Evolutionary conservation across 1,284 basidiomycete genomes (phyloP).

Genomic region (Chalciporus piperatoides): DNA sequence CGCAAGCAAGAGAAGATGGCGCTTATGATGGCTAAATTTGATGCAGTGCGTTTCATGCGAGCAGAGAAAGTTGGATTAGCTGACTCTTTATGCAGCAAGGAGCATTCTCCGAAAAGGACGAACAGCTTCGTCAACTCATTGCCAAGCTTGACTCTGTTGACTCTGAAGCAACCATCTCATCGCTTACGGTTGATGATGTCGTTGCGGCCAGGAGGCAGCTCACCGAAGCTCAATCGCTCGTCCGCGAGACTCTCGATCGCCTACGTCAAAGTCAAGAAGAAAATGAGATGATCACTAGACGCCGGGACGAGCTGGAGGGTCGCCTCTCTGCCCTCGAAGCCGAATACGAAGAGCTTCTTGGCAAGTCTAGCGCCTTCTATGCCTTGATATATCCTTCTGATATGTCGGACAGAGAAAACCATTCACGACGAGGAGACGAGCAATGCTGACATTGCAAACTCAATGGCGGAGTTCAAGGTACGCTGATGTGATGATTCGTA

Average conservation of each 20-base stretch:
- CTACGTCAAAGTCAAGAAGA: constrained; percentile 90
- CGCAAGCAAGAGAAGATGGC: constrained; percentile 99
- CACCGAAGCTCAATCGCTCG: constrained; percentile 80
- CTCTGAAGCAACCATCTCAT: constrained; percentile 50
- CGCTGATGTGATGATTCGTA: constrained; percentile 18
- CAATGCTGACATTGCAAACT: constrained; percentile 75
- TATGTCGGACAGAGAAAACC: constrained; percentile 63
- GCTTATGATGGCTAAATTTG: constrained; percentile 99
- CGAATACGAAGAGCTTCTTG: constrained; percentile 95
- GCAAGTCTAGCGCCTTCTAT: constrained; percentile 40
- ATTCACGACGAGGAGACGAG: constrained; percentile 80
- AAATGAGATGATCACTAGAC: constrained; percentile 78
- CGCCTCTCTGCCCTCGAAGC: constrained; percentile 80
- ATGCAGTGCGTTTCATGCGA: constrained; percentile 59
- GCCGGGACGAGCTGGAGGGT: constrained; percentile 86
- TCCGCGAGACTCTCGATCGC: constrained; percentile 88
- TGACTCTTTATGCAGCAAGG: constrained; percentile 55
- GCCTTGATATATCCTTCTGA: not conserved
- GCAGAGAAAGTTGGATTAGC: not conserved
- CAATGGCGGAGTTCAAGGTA: constrained; percentile 90
- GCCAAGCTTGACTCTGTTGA: constrained; percentile 81
- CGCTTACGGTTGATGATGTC: constrained; percentile 74
- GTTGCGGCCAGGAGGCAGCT: constrained; percentile 81
- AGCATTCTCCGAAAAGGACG: constrained; percentile 90
- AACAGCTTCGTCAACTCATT: constrained; percentile 81